Evolutionary conservation across 2,329 filamentous ascomycete genomes (phyloP), one percentile per base, ranked within the genome.

Genomic region (Neophaeococcomyces aloes): DNA sequence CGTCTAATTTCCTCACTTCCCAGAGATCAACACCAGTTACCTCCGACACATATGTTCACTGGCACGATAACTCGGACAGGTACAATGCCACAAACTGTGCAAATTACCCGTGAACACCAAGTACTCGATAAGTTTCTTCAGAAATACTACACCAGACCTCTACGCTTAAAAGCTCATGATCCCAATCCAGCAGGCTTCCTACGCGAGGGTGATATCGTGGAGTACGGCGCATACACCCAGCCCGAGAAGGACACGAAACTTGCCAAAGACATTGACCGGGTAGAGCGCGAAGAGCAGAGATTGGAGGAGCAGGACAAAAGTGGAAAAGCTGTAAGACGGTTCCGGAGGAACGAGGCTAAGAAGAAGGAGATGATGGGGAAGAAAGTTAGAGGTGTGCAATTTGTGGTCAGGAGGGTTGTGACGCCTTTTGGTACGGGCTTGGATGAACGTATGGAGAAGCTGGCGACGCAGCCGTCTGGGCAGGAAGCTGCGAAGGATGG

Each of bases 181-280:
- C 46, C 49, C 7, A 36, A 47, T 23, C 43, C 43, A 2, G 19
- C 35, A 15, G 37, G 46, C 27, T 46, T 51, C 11, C 39, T 53
- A 11, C 46, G 42, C 37, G 52, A 51, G 14, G 53, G 53, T n/a
- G 53, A 55, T 36, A 49, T 55, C 8, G 38, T 53, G 23, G 44
- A 46, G 15, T 49, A 46, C 44, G 48, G 45, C 6, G 29, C 29
- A 4, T 54, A 51, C 40, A 45, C 48, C 4, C 45, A 47, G 10
- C 30, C 31, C 11, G 40, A 48, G 38, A 39, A 21, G 6, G 39
- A 37, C 18, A 34, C 32, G 13, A 37, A 52, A 8, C 46, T 48
- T 15, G 39, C 31, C 17, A 35, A 29, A 15, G 30, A 25, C 10
- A 15, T 8, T 4, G 39, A 35, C 7, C 30, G 39, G 19, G 21